Conservation (phyloP, 2,329 filamentous ascomycete genomes). For the Blumeria graminis region DNA sequence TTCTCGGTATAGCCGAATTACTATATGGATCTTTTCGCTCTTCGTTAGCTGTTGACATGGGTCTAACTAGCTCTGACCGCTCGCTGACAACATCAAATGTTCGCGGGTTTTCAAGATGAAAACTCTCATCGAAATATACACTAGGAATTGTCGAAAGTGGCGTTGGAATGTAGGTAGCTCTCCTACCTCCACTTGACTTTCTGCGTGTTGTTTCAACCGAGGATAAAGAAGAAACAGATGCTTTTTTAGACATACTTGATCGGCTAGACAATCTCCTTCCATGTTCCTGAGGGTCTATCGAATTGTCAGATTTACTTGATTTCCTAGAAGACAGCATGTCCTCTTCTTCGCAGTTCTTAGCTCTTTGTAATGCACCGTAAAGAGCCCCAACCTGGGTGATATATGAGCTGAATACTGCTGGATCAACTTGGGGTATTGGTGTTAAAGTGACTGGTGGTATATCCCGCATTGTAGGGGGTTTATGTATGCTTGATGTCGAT, state of each 20-base stretch:
- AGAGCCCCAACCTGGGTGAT: slow-evolving; percentile 63
- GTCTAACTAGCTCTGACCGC: slow-evolving; percentile 67
- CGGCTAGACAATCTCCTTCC: slow-evolving; percentile 6
- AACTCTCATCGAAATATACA: slow-evolving; percentile 88
- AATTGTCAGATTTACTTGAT: slow-evolving; percentile 17
- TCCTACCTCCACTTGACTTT: slow-evolving; percentile 29
- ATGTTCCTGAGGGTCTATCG: slow-evolving; percentile 18
- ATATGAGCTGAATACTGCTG: slow-evolving; percentile 62
- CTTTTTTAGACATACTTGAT: slow-evolving; percentile 15
- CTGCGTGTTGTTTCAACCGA: slow-evolving; percentile 17
- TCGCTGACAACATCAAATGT: slow-evolving; percentile 96
- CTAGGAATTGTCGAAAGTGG: slow-evolving; percentile 62
- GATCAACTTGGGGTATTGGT: slow-evolving; percentile 62
- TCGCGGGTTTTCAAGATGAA: slow-evolving; percentile 83
- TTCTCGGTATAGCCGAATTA: slow-evolving; percentile 38
- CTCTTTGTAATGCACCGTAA: slow-evolving; percentile 70
- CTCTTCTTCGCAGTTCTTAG: slow-evolving; percentile 55
- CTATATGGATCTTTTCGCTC: slow-evolving; percentile 31
- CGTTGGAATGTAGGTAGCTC: slow-evolving; percentile 46
- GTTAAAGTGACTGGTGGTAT: slow-evolving; percentile 84
- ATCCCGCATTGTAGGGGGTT: slow-evolving; percentile 62
- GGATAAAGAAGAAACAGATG: slow-evolving; percentile 20
- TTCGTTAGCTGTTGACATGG: slow-evolving; percentile 34
- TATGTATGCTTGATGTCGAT: slow-evolving; percentile 41
- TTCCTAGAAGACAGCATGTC: slow-evolving; percentile 16